phyloP scores from a whole-genome alignment of 495 filamentous ascomycete species.

The Hyaloscypha variabilis region DNA sequence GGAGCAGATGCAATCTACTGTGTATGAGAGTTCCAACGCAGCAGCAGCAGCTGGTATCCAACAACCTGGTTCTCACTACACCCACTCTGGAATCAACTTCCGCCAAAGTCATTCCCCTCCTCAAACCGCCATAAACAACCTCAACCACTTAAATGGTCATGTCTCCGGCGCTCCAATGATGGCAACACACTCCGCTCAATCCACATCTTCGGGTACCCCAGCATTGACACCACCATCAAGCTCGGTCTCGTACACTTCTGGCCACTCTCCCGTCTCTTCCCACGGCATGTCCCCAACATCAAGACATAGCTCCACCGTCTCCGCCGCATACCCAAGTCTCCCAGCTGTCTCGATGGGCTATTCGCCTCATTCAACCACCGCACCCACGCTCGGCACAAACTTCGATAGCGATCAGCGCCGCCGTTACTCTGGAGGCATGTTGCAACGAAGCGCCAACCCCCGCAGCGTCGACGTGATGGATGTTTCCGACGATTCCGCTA shows the following conservation, averaged over 20 bases:
- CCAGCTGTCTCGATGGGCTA: constrained; percentile 73
- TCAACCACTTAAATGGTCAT: constrained; percentile 51
- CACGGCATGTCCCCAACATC: constrained; percentile 64
- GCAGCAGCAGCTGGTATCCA: constrained; percentile 74
- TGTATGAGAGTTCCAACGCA: constrained; percentile 87
- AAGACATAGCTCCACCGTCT: constrained; percentile 59
- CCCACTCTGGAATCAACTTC: constrained; percentile 56
- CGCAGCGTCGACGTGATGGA: constrained; percentile 53
- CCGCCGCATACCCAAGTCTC: constrained; percentile 81
- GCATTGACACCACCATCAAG: constrained; percentile 91
- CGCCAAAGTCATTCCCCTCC: constrained; percentile 78
- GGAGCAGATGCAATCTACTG: constrained; percentile 90
- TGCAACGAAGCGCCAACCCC: constrained; percentile 64
- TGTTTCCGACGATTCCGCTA: constrained; percentile 51
- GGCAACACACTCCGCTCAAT: constrained; percentile 54
- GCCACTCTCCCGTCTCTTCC: constrained; percentile 78
- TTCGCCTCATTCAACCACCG: constrained; percentile 63
- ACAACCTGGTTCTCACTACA: constrained; percentile 67
- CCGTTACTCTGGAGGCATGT: constrained; percentile 82
- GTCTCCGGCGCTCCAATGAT: constrained; percentile 62
- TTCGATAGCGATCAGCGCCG: constrained; percentile 83
- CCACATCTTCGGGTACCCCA: constrained; percentile 65
- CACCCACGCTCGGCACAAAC: constrained; percentile 77
- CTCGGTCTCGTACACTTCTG: constrained; percentile 79
- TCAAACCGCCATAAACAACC: constrained; percentile 48